phyloP scores from a whole-genome alignment of 441 rosid genomes.

The Manihot esculenta region DNA sequence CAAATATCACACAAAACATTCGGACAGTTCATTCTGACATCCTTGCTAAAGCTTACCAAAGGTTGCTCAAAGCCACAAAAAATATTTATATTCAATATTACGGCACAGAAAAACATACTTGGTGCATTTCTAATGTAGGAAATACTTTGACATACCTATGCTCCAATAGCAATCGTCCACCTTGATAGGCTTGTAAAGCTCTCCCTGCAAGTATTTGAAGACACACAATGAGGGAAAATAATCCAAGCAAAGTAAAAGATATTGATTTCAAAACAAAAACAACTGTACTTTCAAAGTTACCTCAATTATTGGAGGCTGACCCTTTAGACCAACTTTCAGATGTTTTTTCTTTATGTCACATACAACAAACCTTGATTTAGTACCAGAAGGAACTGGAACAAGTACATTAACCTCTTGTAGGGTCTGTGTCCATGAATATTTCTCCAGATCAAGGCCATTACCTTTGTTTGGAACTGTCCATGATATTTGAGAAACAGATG shows the following conservation, averaged over 20 bases:
- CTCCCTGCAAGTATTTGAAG: constrained; percentile 55
- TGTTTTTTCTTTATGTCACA: constrained; percentile 88
- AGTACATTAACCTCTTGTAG: constrained; percentile 75
- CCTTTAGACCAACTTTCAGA: constrained; percentile 88
- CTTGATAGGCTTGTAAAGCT: constrained; percentile 61
- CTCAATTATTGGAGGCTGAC: constrained; percentile 85
- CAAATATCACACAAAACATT: not conserved
- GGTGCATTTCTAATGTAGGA: not conserved
- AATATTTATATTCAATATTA: not conserved
- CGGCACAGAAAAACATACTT: not conserved
- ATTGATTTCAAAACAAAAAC: not conserved
- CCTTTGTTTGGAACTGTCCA: constrained; percentile 83
- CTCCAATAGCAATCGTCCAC: constrained; percentile 96
- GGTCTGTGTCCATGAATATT: constrained; percentile 87
- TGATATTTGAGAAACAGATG: not conserved
- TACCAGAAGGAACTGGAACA: constrained; percentile 82
- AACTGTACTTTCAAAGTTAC: constrained; percentile 39
- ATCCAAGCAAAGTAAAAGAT: not conserved
- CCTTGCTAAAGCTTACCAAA: no score
- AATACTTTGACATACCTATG: constrained; percentile 52
- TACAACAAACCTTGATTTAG: constrained; percentile 64
- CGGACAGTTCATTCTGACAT: not conserved
- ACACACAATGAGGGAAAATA: not conserved
- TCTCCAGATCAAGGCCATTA: constrained; percentile 88
- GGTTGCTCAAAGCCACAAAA: not conserved